Evolutionary conservation across 179 eudicot genomes (phyloP), one percentile per base, ranked within the genome.

Genomic region (Beta lomatogona): DNA sequence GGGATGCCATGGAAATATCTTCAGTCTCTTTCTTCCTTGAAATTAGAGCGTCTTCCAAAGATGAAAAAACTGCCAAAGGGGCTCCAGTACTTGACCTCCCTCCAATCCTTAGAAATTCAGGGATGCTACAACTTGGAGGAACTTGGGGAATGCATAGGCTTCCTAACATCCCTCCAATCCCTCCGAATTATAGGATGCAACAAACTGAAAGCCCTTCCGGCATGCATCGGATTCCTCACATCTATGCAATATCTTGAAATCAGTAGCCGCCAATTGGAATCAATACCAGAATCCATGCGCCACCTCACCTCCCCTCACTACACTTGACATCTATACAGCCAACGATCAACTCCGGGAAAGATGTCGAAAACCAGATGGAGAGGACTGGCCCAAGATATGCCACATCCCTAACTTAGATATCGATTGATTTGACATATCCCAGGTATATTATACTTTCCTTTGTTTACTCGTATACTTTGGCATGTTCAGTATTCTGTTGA

Each of bases 101-200:
- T 36, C 41, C 41, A 36, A 36, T 36, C 41, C 41, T 36, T 36
- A 36, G 41, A 36, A 36, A 36, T 36, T 36, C 41, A 36, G 41
- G 41, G 41, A 36, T 36, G 41, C 41, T 0, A 36, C 41, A 36
- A 36, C 41, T 36, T 36, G 41, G 41, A 36, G 41, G 41, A 36
- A 36, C 41, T 36, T 36, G 41, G 41, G 41, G 41, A 36, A 3
- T 36, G 41, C 41, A 36, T 36, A 36, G 41, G 41, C 41, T 36
- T 36, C 41, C 41, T 36, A 36, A 36, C 41, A 36, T 41, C 81
- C 60, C 85, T 86, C 15, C 79, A 77, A 28, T 76, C 31, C 55
- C 77, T 86, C 12, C 13, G 3, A 8, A 80, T 86, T 48, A 1
- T 3, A 7, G 2, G 1, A 8, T 12, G 52, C 72, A 5, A 1